A percentile compares a stretch with the other conserved stretches of the same genome.
Conservation (phyloP, 140 eudicot genomes). For the Senecio squalidus region DNA sequence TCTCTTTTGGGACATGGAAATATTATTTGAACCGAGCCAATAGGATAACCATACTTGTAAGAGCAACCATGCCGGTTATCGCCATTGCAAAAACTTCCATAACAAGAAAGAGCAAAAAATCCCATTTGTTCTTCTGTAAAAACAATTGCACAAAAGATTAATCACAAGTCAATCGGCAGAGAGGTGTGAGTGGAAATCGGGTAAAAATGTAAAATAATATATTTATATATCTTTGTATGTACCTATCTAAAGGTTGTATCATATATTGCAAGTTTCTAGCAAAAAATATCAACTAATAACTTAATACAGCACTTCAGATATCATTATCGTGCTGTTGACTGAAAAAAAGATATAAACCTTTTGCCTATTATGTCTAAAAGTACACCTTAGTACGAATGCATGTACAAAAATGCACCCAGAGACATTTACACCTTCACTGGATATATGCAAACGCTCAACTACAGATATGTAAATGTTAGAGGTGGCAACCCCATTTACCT, state of each 20-base stretch:
- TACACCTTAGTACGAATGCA: no score
- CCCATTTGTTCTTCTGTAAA: conserved; percentile 90
- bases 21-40: background rate
- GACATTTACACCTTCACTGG: background rate
- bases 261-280: no score
- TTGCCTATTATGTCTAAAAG: no score
- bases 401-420: no score
- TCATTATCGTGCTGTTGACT: no score
- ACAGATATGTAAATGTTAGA: background rate
- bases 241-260: no score
- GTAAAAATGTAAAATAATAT: conserved; percentile 3
- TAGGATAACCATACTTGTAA: conserved; percentile 49
- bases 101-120: conserved; percentile 78
- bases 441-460: background rate
- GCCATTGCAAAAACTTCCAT: conserved; percentile 84
- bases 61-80: conserved; percentile 72
- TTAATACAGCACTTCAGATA: no score
- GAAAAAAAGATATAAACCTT: no score
- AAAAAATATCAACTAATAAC: no score
- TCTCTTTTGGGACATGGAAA: background rate
- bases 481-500: no score
- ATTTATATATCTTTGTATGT: no score
- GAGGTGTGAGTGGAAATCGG: background rate
- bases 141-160: conserved; percentile 18
- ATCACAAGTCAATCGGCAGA: conserved; percentile 11